These are phyloP conservation scores for Mariannaea elegans DNA, from an alignment of 2,329 filamentous ascomycete species.

Conservation along the genomic window DNA sequence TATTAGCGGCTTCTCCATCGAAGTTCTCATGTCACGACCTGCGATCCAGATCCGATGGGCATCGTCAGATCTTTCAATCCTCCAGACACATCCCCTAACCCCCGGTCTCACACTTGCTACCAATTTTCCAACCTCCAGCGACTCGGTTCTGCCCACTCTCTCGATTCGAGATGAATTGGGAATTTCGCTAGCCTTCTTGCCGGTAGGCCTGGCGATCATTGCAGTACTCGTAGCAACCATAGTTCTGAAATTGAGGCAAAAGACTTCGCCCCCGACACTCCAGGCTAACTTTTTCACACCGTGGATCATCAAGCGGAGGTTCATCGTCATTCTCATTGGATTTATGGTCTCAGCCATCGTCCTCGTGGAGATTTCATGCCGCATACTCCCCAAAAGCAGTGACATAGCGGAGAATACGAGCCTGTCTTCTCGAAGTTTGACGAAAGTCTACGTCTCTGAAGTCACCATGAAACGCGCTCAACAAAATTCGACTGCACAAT, in stretches of 20 bases:
- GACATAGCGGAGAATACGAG: background rate
- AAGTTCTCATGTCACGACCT: background rate
- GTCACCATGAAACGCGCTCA: background rate
- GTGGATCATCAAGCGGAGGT: background rate
- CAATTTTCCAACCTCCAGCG: background rate
- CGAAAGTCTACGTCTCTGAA: background rate
- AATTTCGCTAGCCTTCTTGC: background rate
- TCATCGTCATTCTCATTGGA: background rate
- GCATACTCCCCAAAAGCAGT: background rate
- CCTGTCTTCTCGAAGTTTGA: background rate
- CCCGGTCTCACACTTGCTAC: background rate
- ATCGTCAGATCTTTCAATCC: background rate
- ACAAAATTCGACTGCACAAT: background rate
- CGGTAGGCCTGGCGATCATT: background rate
- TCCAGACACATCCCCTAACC: constrained; percentile 1
- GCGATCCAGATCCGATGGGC: constrained; percentile 1
- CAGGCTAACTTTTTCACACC: background rate
- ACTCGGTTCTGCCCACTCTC: background rate
- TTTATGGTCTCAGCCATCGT: background rate
- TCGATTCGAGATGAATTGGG: background rate
- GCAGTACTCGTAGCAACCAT: background rate
- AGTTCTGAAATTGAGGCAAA: background rate
- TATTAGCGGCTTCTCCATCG: background rate
- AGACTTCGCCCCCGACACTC: background rate
- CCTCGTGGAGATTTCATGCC: constrained; percentile 5